Percentiles rank a stretch among this genome's conserved stretches.
phyloP scores from a whole-genome alignment of 148 eudicot genomes.

The Fagopyrum homotropicum region DNA sequence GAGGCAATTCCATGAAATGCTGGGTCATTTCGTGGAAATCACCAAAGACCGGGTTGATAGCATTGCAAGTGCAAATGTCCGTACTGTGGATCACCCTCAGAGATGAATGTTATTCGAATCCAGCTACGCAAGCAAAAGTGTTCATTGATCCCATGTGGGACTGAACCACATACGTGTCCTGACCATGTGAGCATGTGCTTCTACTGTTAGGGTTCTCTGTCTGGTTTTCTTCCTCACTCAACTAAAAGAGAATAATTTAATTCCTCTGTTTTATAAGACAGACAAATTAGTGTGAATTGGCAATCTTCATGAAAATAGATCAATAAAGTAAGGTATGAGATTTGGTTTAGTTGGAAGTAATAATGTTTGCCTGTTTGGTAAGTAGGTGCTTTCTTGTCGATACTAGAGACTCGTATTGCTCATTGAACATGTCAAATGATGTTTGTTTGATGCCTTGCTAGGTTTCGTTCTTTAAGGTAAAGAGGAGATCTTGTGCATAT shows the following conservation, averaged over 20 bases:
- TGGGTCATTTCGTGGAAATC: conserved; percentile 87
- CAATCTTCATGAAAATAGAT: background rate
- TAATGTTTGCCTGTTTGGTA: conserved; percentile 6
- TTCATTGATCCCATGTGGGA: background rate
- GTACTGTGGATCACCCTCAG: conserved; percentile 84
- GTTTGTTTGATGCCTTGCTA: background rate
- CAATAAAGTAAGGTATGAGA: background rate
- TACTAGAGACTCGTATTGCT: background rate
- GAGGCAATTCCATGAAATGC: conserved; percentile 84
- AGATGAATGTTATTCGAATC: conserved; percentile 27
- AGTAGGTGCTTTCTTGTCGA: background rate
- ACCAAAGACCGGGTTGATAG: conserved; percentile 79
- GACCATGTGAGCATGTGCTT: background rate
- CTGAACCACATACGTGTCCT: background rate
- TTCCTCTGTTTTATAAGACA: background rate
- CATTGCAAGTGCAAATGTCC: conserved; percentile 70
- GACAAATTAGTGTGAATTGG: background rate
- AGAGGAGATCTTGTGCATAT: background rate
- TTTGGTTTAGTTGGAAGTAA: conserved; percentile 4
- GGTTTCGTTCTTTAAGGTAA: conserved; percentile 1
- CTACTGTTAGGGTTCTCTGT: background rate
- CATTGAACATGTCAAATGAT: background rate
- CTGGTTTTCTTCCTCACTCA: background rate
- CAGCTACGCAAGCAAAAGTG: background rate
- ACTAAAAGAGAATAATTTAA: background rate